Percentiles rank a stretch among this genome's conserved stretches.
These are phyloP conservation scores for Pulveroboletus sp. DNA, from an alignment of 768 basidiomycete species.

Conservation along the genomic window DNA sequence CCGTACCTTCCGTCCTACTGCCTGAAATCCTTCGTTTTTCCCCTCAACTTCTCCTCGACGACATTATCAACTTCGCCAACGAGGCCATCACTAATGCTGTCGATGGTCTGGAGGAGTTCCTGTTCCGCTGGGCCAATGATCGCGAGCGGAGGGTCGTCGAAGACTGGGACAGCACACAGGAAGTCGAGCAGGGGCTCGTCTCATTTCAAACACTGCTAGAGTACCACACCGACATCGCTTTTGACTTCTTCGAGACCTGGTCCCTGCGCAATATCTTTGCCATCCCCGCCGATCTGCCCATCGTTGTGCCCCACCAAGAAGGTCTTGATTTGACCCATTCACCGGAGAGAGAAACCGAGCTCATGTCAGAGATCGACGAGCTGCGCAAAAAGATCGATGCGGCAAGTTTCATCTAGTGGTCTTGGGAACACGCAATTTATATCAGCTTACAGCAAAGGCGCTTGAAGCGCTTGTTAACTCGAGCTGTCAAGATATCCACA, in stretches of 20 bases:
- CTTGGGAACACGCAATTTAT: constrained; percentile 6
- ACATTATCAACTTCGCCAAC: constrained; percentile 80
- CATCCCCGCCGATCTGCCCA: constrained; percentile 60
- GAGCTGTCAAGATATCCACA: constrained; percentile 47
- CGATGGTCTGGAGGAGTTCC: constrained; percentile 75
- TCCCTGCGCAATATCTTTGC: constrained; percentile 83
- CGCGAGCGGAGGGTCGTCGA: constrained; percentile 45
- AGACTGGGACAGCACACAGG: constrained; percentile 60
- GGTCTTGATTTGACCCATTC: constrained; percentile 62
- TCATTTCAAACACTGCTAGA: constrained; percentile 87
- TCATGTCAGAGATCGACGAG: constrained; percentile 65
- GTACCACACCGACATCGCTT: constrained; percentile 83
- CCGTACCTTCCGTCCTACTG: constrained; percentile 24
- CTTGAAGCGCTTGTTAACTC: constrained; percentile 52
- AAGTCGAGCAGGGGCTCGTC: constrained; percentile 76
- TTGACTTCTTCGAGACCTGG: constrained; percentile 92
- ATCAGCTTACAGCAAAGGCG: constrained; percentile 54
- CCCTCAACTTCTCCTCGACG: constrained; percentile 80
- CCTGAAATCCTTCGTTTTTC: constrained; percentile 74
- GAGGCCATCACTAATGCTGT: constrained; percentile 75
- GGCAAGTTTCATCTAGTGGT: constrained; percentile 41
- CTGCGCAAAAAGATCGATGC: constrained; percentile 63
- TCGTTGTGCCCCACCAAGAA: constrained; percentile 75
- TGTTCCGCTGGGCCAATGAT: constrained; percentile 69
- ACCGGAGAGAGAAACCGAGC: constrained; percentile 53